A percentile compares a stretch with the other conserved stretches of the same genome.
Evolutionary conservation across 2,329 filamentous ascomycete species (phyloP).

Genomic region (Epichloe amarillans): DNA sequence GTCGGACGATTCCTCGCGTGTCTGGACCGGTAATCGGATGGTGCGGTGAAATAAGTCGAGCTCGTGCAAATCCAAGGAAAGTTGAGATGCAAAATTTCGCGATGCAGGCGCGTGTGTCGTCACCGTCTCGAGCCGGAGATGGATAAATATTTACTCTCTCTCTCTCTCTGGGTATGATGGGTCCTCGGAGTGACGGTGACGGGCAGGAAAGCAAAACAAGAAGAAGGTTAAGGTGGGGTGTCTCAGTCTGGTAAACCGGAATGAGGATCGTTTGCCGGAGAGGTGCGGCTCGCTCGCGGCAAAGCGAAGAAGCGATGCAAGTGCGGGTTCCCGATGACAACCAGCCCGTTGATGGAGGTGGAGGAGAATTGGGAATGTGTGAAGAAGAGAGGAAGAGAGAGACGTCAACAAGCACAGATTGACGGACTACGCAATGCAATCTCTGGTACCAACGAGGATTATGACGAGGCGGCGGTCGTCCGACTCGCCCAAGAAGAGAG

Average conservation of each 20-base stretch:
- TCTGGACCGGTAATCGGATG: no score
- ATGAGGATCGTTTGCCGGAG: not conserved
- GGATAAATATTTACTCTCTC: no score
- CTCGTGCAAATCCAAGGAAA: not conserved
- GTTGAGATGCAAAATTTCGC: not conserved
- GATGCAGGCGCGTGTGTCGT: not conserved
- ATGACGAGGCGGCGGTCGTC: not conserved
- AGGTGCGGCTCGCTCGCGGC: conserved; percentile 1
- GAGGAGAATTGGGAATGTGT: not conserved
- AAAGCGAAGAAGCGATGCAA: not conserved
- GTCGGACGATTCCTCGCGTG: not conserved
- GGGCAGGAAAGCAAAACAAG: not conserved
- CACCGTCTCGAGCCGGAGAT: not conserved
- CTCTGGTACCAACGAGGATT: not conserved
- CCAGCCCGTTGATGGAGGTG: not conserved
- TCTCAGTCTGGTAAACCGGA: not conserved
- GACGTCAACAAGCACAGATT: not conserved
- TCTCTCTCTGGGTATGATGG: not conserved
- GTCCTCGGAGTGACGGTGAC: not conserved
- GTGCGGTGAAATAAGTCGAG: not conserved
- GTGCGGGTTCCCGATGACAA: not conserved
- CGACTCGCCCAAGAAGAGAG: no score
- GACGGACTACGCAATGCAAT: not conserved
- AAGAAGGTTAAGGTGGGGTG: not conserved
- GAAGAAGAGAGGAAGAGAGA: not conserved